Base-by-base conservation (phyloP, 495 filamentous ascomycete genomes). In the Xylaria longipes region DNA sequence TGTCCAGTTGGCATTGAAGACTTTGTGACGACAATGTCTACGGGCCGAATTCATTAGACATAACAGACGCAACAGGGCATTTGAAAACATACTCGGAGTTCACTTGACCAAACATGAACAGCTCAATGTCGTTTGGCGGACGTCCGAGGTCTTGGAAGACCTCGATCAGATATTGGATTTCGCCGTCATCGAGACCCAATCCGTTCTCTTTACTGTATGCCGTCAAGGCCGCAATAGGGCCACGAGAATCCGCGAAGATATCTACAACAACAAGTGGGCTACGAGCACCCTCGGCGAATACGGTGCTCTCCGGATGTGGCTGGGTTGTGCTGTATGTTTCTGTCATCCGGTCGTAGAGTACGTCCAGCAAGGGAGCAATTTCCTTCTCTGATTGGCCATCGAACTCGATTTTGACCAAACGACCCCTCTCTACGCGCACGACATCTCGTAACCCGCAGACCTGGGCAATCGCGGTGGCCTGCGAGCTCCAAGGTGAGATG, bases 101-200 rank as follows among this genome's bases (percentile, higher is more conserved):
- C 73, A 99, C 95, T 81, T 99, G 96, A 35, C 95, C 95, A 80
- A 98, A 99, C 97, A 98, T 98, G 86, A 97, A 98, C 17, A 98
- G 87, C 82, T 99, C 96, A 65, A 97, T 92, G 81, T 99, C 96
- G 56, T 91, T 91, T 0, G 94, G 95, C 81, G 91, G 77, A 87
- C 89, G 85, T 17, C 91, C 91, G 29, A 93, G 87, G 54, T 91
- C 84, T 35, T 89, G 90, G 80, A 96, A 98, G 39, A 91, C 92
- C 45, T 93, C 88, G 12, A 96, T 91, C 37, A 98, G 85, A 77
- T 98, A 98, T n/a, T 98, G 91, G 74, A 98, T 95, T 77, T 98
- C 95, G 0, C 90, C 91, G 25, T 90, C 84, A 79, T 98, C 96
- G 58, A 99, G 84, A 5, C 94, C 94, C 65, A 99, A 85, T 20